Evolutionary conservation across 129 eudicot genomes (phyloP).

Genomic region (Saussurea involucrata): DNA sequence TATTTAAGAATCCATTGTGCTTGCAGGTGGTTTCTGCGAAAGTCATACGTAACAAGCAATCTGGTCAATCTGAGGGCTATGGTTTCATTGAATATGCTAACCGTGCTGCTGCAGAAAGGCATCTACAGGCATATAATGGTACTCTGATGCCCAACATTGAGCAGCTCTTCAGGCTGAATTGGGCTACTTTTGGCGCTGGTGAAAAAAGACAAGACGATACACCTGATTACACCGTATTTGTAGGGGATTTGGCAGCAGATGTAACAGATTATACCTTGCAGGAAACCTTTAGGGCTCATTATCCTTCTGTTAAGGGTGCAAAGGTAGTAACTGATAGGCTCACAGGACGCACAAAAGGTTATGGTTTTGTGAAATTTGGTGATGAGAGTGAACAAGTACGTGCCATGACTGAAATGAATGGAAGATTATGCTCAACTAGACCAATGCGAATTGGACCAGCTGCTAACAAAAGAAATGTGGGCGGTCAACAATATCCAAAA

Average conservation of each 20-base stretch:
- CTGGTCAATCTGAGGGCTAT: constrained; percentile 85
- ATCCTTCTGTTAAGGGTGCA: constrained; percentile 81
- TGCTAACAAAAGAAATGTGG: constrained; percentile 61
- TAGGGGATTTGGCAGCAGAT: constrained; percentile 92
- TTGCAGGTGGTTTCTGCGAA: constrained; percentile 76
- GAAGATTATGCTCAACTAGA: constrained; percentile 71
- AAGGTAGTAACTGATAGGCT: constrained; percentile 85
- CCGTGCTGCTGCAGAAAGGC: constrained; percentile 85
- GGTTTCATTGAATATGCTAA: constrained; percentile 79
- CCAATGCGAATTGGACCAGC: constrained; percentile 95
- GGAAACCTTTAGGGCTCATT: constrained; percentile 83
- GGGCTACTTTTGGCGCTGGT: constrained; percentile 94
- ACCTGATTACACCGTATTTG: constrained; percentile 73
- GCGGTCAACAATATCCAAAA: constrained; percentile 52
- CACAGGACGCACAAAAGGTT: constrained; percentile 88
- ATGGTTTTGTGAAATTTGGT: constrained; percentile 92
- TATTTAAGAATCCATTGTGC: neutral
- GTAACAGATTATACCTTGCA: constrained; percentile 83
- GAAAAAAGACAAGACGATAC: constrained; percentile 68
- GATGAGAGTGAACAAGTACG: constrained; percentile 86
- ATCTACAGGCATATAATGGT: constrained; percentile 75
- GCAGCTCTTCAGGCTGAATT: constrained; percentile 75
- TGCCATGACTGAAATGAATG: constrained; percentile 98
- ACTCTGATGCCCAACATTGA: constrained; percentile 77
- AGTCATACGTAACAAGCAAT: constrained; percentile 91